phyloP scores from a whole-genome alignment of 805 yeast genomes.

The Metschnikowia henanensis region DNA sequence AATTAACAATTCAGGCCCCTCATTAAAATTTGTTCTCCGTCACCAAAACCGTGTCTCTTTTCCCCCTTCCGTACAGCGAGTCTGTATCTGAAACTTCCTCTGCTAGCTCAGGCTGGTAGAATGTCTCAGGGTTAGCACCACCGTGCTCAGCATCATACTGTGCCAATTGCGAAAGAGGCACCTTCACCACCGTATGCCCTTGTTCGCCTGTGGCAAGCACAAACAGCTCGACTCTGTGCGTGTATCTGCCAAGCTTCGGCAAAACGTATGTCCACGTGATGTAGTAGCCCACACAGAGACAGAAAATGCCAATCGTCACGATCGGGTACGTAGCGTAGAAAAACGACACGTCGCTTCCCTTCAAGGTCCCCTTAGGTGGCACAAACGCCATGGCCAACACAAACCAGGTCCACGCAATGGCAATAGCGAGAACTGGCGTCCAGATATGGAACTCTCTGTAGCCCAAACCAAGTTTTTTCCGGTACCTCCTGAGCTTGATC shows the following conservation, averaged over 20 bases:
- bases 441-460: conserved; percentile 17
- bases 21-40: conserved; percentile 3
- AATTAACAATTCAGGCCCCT: too few relatives aligned
- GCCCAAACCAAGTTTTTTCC: conserved; percentile 25
- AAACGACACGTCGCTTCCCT: conserved; percentile 42
- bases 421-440: conserved; percentile 31
- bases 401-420: conserved; percentile 33
- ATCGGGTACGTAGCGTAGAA: conserved; percentile 45
- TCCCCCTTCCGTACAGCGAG: not conserved
- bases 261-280: conserved; percentile 35
- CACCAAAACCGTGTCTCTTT: conserved; percentile 4
- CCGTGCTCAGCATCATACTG: conserved; percentile 33
- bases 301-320: conserved; percentile 34
- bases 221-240: conserved; percentile 31
- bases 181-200: conserved; percentile 41
- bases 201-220: conserved; percentile 36
- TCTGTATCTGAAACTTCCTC: conserved; percentile 2
- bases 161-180: conserved; percentile 27
- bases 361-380: conserved; percentile 41
- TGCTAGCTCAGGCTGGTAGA: conserved; percentile 4
- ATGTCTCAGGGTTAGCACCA: conserved; percentile 1
- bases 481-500: conserved; percentile 26
- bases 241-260: conserved; percentile 33
- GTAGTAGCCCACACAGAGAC: conserved; percentile 34
- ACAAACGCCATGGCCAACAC: conserved; percentile 45